Evolutionary conservation across 495 filamentous ascomycete species (phyloP).

Genomic region (Neohortaea acidophila): DNA sequence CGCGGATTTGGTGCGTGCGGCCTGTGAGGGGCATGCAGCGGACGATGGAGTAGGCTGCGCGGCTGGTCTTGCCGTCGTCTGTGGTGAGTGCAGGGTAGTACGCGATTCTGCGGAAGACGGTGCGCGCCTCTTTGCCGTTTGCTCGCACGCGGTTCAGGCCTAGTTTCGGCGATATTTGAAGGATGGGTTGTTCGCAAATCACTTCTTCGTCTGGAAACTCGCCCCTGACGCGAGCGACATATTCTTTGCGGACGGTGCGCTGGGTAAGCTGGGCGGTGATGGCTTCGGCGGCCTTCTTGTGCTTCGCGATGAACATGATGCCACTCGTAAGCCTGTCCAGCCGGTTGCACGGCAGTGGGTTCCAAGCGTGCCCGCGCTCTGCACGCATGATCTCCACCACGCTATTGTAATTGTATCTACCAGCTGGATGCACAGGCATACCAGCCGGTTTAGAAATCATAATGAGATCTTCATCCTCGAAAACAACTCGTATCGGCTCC

Average conservation of each 20-base stretch:
- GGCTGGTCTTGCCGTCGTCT: background rate
- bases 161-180: constrained; percentile 86
- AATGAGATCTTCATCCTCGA: constrained; percentile 81
- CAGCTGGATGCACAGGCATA: constrained; percentile 85
- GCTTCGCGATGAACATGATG: constrained; percentile 93
- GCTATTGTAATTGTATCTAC: constrained; percentile 88
- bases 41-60: constrained; percentile 78
- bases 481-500: constrained; percentile 62
- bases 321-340: constrained; percentile 90
- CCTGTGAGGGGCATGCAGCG: constrained; percentile 87
- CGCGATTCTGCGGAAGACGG: constrained; percentile 75
- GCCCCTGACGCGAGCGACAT: constrained; percentile 79
- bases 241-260: constrained; percentile 80
- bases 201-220: constrained; percentile 66
- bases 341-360: constrained; percentile 76
- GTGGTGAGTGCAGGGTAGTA: constrained; percentile 51
- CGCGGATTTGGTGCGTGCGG: constrained; percentile 85
- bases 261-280: constrained; percentile 55
- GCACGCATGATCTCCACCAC: constrained; percentile 83
- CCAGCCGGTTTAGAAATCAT: constrained; percentile 95
- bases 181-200: constrained; percentile 82
- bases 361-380: constrained; percentile 51
- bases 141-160: constrained; percentile 87
- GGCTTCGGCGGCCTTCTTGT: constrained; percentile 58
- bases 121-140: constrained; percentile 75